A percentile compares a stretch with the other conserved stretches of the same genome.
Evolutionary conservation across 129 eudicot species (phyloP).

Genomic region (Flaveria robusta): DNA sequence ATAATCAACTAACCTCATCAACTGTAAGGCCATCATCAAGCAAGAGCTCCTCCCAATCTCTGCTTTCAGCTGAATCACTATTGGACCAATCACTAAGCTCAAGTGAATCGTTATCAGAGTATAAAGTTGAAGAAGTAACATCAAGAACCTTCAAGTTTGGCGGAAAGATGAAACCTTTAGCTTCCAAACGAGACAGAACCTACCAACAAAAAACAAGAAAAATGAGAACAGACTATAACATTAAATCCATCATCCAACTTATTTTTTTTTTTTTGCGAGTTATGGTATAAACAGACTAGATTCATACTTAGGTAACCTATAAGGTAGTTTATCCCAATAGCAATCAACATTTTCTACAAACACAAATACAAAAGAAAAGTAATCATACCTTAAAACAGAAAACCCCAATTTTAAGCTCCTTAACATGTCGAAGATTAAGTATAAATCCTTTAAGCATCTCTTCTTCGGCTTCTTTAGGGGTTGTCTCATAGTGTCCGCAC

Average conservation of each 20-base stretch:
- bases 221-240: not conserved
- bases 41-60: constrained; percentile 27
- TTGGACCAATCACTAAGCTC: not conserved
- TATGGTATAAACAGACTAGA: not conserved
- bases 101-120: constrained; percentile 7
- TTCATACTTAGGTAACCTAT: not conserved
- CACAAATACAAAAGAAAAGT: not conserved
- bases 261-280: not conserved
- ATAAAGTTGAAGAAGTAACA: constrained; percentile 9
- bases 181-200: constrained; percentile 32
- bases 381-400: constrained; percentile 6
- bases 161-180: constrained; percentile 27
- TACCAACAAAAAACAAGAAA: not conserved
- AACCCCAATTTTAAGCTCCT: constrained; percentile 27
- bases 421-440: constrained; percentile 13
- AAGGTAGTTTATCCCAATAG: not conserved
- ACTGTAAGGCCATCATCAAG: constrained; percentile 3
- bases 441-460: constrained; percentile 30
- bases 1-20: constrained; percentile 18
- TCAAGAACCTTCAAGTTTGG: constrained; percentile 22
- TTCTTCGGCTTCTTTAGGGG: constrained; percentile 26
- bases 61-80: constrained; percentile 27
- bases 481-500: not conserved
- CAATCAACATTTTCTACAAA: not conserved
- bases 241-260: not conserved